Percentiles rank a stretch among this genome's conserved stretches.
Evolutionary conservation across 768 basidiomycete genomes (phyloP).

Genomic region (Leccinum longicurvipes): DNA sequence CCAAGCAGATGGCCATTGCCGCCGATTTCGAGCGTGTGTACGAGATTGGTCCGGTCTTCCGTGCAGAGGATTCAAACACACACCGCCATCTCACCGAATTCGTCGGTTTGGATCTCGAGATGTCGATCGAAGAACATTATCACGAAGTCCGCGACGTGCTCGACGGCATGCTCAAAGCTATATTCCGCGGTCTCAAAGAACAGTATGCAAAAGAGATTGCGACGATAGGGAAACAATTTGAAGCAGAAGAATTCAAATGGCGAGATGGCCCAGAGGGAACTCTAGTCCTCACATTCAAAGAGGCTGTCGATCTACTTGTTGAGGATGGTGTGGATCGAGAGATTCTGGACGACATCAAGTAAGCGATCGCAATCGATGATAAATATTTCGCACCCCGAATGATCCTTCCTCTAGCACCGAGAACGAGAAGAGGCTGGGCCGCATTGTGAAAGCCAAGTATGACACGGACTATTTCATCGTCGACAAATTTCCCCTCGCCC

Average conservation of each 20-base stretch:
- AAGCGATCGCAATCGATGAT: constrained; percentile 23
- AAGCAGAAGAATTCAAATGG: constrained; percentile 95
- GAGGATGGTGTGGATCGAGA: constrained; percentile 82
- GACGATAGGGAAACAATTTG: constrained; percentile 79
- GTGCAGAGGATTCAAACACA: constrained; percentile 96
- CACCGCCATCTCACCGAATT: constrained; percentile 99
- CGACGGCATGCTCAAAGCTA: constrained; percentile 78
- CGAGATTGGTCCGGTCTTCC: constrained; percentile 95
- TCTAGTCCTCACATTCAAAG: constrained; percentile 75
- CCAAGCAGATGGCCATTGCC: constrained; percentile 99
- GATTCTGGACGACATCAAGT: constrained; percentile 88
- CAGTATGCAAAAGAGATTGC: constrained; percentile 82
- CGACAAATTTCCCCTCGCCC: constrained; percentile 95
- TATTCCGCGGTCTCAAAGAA: constrained; percentile 81
- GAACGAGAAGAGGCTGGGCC: constrained; percentile 91
- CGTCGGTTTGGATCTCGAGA: constrained; percentile 97
- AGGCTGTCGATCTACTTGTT: constrained; percentile 84
- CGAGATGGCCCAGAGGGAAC: constrained; percentile 67
- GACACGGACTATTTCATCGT: constrained; percentile 99
- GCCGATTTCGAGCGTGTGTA: constrained; percentile 98
- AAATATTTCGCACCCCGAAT: neutral
- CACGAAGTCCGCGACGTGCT: constrained; percentile 95
- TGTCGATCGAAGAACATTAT: constrained; percentile 98
- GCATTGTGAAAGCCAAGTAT: constrained; percentile 88
- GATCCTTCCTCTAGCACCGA: constrained; percentile 63